phyloP scores from a whole-genome alignment of 2,329 filamentous ascomycete species.

The Fusarium sp. region DNA sequence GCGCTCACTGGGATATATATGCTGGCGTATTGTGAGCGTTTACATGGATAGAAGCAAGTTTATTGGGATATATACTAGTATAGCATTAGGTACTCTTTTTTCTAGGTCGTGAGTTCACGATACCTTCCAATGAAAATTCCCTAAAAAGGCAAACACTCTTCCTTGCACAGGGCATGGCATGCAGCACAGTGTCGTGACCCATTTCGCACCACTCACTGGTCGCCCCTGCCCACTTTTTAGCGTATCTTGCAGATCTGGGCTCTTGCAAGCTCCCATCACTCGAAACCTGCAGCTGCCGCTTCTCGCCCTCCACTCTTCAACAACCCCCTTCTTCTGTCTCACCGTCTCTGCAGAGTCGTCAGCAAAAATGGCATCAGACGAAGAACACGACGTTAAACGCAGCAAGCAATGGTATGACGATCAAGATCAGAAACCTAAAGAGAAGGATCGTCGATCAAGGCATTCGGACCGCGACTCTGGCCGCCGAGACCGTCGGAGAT shows the following conservation, averaged over 20 bases:
- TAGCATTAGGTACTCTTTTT: not conserved
- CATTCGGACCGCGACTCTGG: conserved; percentile 37
- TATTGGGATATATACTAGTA: not conserved
- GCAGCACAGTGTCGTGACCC: not conserved
- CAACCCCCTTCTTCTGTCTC: not conserved
- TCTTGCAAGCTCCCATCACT: conserved; percentile 4
- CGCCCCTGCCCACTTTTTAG: conserved; percentile 14
- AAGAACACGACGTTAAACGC: conserved; percentile 34
- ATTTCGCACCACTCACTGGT: conserved; percentile 14
- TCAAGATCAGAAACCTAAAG: conserved; percentile 25
- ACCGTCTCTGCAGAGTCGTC: not conserved
- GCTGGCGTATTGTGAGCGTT: conserved; percentile 26
- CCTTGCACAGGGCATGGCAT: not conserved
- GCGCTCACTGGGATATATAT: conserved; percentile 31
- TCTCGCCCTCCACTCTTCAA: conserved; percentile 24
- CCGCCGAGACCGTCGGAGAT: conserved; percentile 42
- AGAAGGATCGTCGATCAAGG: conserved; percentile 38
- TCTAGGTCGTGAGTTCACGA: not conserved
- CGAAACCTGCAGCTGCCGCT: not conserved
- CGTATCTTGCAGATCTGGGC: conserved; percentile 20
- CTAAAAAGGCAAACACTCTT: not conserved
- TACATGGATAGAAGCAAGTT: conserved; percentile 16
- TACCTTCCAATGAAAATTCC: not conserved
- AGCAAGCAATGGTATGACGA: conserved; percentile 34
- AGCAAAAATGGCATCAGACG: conserved; percentile 42